phyloP scores from a whole-genome alignment of 192 early-diverging fungal genomes.

The Podila epigama region DNA sequence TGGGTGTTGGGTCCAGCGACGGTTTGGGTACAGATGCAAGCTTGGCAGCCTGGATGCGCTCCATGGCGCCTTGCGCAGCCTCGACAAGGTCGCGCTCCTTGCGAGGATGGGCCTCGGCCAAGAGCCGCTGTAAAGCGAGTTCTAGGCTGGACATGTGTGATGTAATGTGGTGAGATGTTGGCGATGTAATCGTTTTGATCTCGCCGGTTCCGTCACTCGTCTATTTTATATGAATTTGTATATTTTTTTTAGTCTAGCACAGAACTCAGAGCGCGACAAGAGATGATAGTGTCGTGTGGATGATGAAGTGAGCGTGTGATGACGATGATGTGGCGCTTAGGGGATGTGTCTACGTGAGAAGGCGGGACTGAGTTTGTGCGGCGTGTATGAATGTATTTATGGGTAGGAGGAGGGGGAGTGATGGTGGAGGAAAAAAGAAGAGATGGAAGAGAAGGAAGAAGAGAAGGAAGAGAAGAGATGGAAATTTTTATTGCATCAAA shows the following conservation, averaged over 20 bases:
- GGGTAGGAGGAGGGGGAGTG: neutral
- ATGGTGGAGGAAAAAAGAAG: neutral
- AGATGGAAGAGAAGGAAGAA: neutral
- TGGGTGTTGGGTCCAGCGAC: slow-evolving; percentile 5
- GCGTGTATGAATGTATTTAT: no score
- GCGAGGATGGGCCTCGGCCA: slow-evolving; percentile 51
- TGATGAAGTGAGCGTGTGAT: neutral
- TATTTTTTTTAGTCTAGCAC: no score
- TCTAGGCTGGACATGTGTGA: slow-evolving; percentile 51
- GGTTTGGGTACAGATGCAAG: slow-evolving; percentile 45
- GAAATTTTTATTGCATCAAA: neutral
- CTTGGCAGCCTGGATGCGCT: slow-evolving; percentile 41
- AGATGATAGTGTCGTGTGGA: neutral
- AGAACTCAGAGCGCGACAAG: no score
- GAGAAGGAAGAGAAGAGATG: neutral
- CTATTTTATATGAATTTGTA: no score
- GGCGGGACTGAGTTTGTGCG: no score
- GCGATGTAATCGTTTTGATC: neutral
- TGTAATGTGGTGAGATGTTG: neutral
- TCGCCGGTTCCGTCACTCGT: no score
- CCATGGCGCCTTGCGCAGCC: slow-evolving; percentile 42
- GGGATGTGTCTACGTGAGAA: no score
- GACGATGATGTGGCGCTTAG: neutral
- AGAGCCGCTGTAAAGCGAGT: slow-evolving; percentile 55
- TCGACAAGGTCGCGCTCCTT: slow-evolving; percentile 50